A percentile compares a stretch with the other conserved stretches of the same genome.
These are phyloP conservation scores for Entomortierella chlamydospora DNA, from an alignment of 192 early-diverging fungal species.

Conservation along the genomic window DNA sequence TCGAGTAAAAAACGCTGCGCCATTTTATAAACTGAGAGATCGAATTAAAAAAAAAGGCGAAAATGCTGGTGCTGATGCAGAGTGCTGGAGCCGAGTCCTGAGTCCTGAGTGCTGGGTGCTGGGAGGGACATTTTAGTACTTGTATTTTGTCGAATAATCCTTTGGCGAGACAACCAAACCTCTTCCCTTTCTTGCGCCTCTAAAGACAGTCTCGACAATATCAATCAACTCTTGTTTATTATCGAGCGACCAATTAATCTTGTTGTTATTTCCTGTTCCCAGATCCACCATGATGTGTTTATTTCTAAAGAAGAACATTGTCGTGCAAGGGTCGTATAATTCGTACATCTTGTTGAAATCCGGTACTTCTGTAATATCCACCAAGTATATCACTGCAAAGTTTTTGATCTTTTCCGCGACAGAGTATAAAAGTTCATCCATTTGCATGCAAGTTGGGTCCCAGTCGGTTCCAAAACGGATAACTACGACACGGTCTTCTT, in stretches of 20 bases:
- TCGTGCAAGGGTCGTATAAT: constrained; percentile 97
- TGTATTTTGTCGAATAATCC: constrained; percentile 98
- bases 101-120: too few relatives aligned
- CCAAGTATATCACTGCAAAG: constrained; percentile 97
- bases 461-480: constrained; percentile 98
- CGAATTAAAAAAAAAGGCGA: too few relatives aligned
- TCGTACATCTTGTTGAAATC: constrained; percentile 98
- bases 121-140: too few relatives aligned
- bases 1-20: too few relatives aligned
- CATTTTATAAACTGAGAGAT: too few relatives aligned
- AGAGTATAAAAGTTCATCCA: constrained; percentile 95
- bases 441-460: constrained; percentile 95
- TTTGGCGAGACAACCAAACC: constrained; percentile 98
- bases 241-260: constrained; percentile 96
- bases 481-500: constrained; percentile 97
- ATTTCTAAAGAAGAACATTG: constrained; percentile 97
- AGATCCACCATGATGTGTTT: constrained; percentile 99
- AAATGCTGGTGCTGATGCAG: too few relatives aligned
- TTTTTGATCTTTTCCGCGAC: constrained; percentile 97
- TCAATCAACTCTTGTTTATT: constrained; percentile 98
- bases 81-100: too few relatives aligned
- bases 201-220: constrained; percentile 88
- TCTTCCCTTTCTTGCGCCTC: constrained; percentile 95
- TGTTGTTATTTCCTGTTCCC: constrained; percentile 99
- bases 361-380: constrained; percentile 95